phyloP scores from a whole-genome alignment of 75 land plant species.

The Selaginella moellendorffii region DNA sequence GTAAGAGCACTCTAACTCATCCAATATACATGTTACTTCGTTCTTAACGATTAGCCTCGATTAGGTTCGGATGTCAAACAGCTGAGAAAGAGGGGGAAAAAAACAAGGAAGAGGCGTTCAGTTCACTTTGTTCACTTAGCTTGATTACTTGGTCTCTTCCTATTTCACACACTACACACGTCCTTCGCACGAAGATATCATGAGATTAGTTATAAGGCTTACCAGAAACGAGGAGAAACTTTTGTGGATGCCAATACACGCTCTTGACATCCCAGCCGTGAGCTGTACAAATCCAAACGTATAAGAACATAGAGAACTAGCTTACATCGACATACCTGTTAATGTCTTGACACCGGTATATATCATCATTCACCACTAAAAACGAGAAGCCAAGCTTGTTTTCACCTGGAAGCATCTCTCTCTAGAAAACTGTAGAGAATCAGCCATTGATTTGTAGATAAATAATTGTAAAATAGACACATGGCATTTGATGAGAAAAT shows the following conservation, averaged over 20 bases:
- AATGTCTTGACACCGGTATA: conserved; percentile 95
- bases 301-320: background rate
- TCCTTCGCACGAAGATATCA: background rate
- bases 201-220: background rate
- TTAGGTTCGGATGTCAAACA: conserved; percentile 87
- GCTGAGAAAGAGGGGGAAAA: conserved; percentile 61
- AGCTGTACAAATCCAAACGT: conserved; percentile 45
- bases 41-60: conserved; percentile 84
- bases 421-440: too few species aligned
- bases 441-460: too few species aligned
- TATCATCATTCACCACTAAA: too few species aligned
- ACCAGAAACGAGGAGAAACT: conserved; percentile 92
- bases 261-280: conserved; percentile 99
- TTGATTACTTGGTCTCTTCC: conserved; percentile 91
- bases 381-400: too few species aligned
- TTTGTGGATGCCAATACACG: conserved; percentile 98
- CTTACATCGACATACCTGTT: conserved; percentile 36
- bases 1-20: background rate
- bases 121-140: conserved; percentile 23
- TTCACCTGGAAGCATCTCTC: too few species aligned
- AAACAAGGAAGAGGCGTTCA: background rate
- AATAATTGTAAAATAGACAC: too few species aligned
- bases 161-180: conserved; percentile 76
- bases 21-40: conserved; percentile 89
- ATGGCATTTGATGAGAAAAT: too few species aligned